These are phyloP conservation scores for Tylopilus sp. DNA, from an alignment of 1,284 basidiomycete species.

Conservation along the genomic window DNA sequence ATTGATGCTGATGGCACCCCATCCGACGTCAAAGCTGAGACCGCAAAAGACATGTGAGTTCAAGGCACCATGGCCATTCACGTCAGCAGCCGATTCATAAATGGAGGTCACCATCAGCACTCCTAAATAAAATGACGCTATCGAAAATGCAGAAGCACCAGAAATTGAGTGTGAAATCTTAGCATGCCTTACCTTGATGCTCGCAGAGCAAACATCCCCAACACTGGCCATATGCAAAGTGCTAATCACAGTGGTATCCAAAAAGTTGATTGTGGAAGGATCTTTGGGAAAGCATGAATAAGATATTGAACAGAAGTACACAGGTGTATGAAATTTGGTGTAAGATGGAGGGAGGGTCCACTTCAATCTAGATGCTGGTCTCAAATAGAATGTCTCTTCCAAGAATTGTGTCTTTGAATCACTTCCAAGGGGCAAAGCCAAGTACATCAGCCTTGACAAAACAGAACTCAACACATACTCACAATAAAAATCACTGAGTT, in stretches of 20 bases:
- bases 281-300: slow-evolving; percentile 30
- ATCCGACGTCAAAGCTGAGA: slow-evolving; percentile 18
- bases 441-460: slow-evolving; percentile 11
- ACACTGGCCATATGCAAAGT: background rate
- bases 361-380: slow-evolving; percentile 29
- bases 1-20: slow-evolving; percentile 17
- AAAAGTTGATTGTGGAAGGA: slow-evolving; percentile 8
- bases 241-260: slow-evolving; percentile 14
- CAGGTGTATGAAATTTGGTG: slow-evolving; percentile 21
- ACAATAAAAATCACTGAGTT: slow-evolving; percentile 73
- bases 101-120: slow-evolving; percentile 40
- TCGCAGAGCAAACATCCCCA: slow-evolving; percentile 2
- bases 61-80: slow-evolving; percentile 3
- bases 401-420: slow-evolving; percentile 5
- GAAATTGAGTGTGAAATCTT: slow-evolving; percentile 37
- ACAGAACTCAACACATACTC: slow-evolving; percentile 39
- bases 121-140: slow-evolving; percentile 40
- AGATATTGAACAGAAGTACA: slow-evolving; percentile 26
- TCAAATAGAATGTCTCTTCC: slow-evolving; percentile 22
- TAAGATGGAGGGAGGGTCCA: slow-evolving; percentile 32
- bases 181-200: slow-evolving; percentile 21
- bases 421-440: background rate
- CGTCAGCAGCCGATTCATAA: slow-evolving; percentile 21
- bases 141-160: slow-evolving; percentile 39
- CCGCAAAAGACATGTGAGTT: slow-evolving; percentile 1